Percentiles rank a stretch among this genome's conserved stretches.
Evolutionary conservation across 768 basidiomycete species (phyloP).

Genomic region (Fomitopsis serialis): DNA sequence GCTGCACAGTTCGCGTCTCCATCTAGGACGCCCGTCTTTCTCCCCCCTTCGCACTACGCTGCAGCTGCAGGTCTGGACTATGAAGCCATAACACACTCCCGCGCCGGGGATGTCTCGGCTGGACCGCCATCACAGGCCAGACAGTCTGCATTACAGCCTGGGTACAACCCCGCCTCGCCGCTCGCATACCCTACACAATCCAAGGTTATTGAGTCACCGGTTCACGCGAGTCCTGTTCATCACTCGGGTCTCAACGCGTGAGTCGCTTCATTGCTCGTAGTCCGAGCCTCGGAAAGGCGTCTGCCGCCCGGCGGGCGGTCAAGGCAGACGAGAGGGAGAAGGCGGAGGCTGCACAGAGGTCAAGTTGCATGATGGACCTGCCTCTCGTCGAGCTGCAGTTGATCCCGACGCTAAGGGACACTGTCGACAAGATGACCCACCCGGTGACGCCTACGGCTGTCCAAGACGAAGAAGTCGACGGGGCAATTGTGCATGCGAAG

Average conservation of each 20-base stretch:
- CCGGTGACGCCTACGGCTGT: conserved; percentile 9
- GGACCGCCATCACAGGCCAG: background rate
- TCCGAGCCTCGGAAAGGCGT: background rate
- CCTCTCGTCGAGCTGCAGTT: conserved; percentile 60
- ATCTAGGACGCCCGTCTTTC: conserved; percentile 22
- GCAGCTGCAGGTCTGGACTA: conserved; percentile 25
- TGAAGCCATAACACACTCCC: background rate
- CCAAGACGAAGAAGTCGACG: background rate
- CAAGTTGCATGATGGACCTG: conserved; percentile 44
- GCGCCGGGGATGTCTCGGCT: background rate
- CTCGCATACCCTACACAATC: conserved; percentile 10
- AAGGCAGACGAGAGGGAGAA: conserved; percentile 6
- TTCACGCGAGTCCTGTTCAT: background rate
- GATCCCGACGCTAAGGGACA: conserved; percentile 66
- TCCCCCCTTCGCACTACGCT: conserved; percentile 31
- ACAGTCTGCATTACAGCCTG: too few relatives aligned
- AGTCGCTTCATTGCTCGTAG: conserved; percentile 5
- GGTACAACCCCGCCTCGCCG: conserved; percentile 1
- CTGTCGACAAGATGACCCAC: conserved; percentile 67
- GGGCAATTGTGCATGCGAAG: background rate
- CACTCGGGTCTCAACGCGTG: conserved; percentile 10
- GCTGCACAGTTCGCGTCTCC: background rate
- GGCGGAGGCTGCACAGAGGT: conserved; percentile 18
- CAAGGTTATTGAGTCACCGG: background rate
- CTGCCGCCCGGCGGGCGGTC: background rate